Conservation (phyloP, 768 basidiomycete genomes). For the Tricholoma bakamatsutake region DNA sequence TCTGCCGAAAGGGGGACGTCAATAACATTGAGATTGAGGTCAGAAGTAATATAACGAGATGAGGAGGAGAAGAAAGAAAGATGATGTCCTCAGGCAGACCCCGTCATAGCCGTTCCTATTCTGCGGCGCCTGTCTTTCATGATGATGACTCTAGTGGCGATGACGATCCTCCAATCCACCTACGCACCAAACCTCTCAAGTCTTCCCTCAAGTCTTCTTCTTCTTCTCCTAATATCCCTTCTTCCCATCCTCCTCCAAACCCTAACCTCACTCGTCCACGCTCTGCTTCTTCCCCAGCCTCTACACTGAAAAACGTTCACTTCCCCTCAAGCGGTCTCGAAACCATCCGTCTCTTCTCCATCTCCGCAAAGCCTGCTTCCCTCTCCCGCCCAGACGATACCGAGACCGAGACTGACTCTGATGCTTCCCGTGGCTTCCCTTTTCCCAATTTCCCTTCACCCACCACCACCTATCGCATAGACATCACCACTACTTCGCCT, state of each 20-base stretch:
- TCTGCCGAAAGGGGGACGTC: too few relatives aligned
- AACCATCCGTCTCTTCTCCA: slow-evolving; percentile 56
- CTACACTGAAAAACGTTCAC: slow-evolving; percentile 67
- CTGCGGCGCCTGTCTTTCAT: too few relatives aligned
- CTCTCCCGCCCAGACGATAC: slow-evolving; percentile 37
- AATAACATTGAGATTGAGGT: too few relatives aligned
- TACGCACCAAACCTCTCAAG: slow-evolving; percentile 82
- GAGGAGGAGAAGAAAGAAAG: too few relatives aligned
- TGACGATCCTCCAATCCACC: slow-evolving; percentile 6
- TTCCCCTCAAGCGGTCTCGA: slow-evolving; percentile 68
- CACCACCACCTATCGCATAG: slow-evolving; percentile 20
- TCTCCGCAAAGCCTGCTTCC: slow-evolving; percentile 63
- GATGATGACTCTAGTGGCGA: too few relatives aligned
- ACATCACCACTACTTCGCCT: slow-evolving; percentile 16
- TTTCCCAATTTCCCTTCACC: slow-evolving; percentile 12
- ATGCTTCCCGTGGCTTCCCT: slow-evolving; percentile 19
- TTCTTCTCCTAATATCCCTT: slow-evolving; percentile 41
- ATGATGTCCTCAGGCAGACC: too few relatives aligned
- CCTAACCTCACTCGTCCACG: slow-evolving; percentile 36
- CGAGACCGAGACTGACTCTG: slow-evolving; percentile 42
- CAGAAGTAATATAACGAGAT: too few relatives aligned
- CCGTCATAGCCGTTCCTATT: too few relatives aligned
- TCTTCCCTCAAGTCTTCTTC: slow-evolving; percentile 69
- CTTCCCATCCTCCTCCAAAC: background rate
- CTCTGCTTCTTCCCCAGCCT: slow-evolving; percentile 23